These are phyloP conservation scores for Panaeolus papilionaceus DNA, from an alignment of 768 basidiomycete species.

Conservation along the genomic window DNA sequence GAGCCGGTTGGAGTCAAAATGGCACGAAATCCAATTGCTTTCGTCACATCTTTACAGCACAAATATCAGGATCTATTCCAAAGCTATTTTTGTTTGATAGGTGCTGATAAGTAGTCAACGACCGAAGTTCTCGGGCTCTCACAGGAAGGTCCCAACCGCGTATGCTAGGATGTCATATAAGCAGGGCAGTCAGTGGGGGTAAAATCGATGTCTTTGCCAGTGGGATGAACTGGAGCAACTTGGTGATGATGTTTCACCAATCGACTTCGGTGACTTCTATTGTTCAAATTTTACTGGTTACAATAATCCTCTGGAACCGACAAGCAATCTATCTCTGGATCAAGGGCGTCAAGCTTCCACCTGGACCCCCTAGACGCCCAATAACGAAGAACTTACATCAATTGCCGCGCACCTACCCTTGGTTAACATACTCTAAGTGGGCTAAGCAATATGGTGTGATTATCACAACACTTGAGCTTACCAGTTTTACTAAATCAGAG, in stretches of 20 bases:
- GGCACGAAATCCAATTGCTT: no score
- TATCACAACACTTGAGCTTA: not conserved
- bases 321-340: not conserved
- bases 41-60: no score
- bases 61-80: no score
- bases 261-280: not conserved
- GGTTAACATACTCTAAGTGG: constrained; percentile 28
- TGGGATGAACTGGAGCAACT: not conserved
- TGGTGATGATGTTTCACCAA: not conserved
- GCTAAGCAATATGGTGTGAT: constrained; percentile 28
- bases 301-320: not conserved
- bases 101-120: not conserved
- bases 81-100: not conserved
- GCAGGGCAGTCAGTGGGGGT: not conserved
- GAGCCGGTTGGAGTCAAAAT: no score
- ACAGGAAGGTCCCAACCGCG: not conserved
- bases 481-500: not conserved
- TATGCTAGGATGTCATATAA: not conserved
- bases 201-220: no score
- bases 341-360: constrained; percentile 29
- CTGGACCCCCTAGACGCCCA: constrained; percentile 31
- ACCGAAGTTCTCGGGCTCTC: not conserved
- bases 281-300: not conserved
- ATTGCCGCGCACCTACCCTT: constrained; percentile 26
- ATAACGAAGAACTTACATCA: constrained; percentile 35